Evolutionary conservation across 208 protist species (phyloP).

Genomic region (Acanthamoeba sp.): DNA sequence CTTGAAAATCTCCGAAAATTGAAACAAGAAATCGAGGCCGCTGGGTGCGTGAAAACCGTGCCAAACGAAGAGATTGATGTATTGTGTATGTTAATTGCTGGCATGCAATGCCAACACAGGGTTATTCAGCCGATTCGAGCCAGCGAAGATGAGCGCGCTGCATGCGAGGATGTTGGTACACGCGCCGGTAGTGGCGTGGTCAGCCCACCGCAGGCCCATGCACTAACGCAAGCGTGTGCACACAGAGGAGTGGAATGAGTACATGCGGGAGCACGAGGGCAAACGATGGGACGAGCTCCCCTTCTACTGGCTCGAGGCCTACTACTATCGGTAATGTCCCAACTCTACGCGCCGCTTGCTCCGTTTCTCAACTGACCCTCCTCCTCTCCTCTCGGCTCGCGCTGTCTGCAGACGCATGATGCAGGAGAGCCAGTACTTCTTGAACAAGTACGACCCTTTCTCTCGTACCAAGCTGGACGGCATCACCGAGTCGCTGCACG

Average conservation of each 20-base stretch:
- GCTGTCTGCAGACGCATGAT: neutral
- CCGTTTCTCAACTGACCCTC: neutral
- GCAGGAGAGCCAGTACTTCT: conserved; percentile 29
- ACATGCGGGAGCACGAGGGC: conserved; percentile 1
- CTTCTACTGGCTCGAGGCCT: conserved; percentile 66
- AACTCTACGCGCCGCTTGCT: no score
- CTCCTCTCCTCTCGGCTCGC: neutral
- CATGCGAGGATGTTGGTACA: conserved; percentile 5
- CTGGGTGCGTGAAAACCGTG: conserved; percentile 11
- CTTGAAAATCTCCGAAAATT: neutral
- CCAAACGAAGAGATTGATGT: no score
- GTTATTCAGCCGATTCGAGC: conserved; percentile 9
- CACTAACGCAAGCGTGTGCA: neutral
- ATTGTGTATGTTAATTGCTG: neutral
- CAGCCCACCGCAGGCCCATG: neutral
- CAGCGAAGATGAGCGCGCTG: neutral
- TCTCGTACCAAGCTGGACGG: conserved; percentile 2
- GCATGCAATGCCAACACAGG: neutral
- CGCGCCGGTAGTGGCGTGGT: neutral
- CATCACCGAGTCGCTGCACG: conserved; percentile 52
- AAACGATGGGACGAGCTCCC: conserved; percentile 55
- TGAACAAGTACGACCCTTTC: conserved; percentile 12
- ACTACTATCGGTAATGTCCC: conserved; percentile 43
- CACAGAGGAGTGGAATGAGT: conserved; percentile 58
- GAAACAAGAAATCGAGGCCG: conserved; percentile 7